Base-by-base conservation (phyloP, 2,329 filamentous ascomycete genomes). In the Scytalidium lignicola region DNA sequence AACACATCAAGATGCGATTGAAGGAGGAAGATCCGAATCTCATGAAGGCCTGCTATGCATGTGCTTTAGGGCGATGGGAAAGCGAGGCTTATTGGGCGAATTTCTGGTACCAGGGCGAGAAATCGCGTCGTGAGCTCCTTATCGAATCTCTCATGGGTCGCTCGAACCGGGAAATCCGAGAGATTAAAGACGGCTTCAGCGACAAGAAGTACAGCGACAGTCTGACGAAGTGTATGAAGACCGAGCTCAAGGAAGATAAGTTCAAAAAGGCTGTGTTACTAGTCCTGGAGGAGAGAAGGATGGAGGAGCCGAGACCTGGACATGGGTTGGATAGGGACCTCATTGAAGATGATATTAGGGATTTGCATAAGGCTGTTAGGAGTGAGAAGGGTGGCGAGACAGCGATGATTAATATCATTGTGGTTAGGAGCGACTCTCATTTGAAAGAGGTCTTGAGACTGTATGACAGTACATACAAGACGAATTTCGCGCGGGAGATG, bases 11-110 rank as follows among this genome's bases (percentile, higher is more conserved):
- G 53, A 74, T 80, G 17, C 78, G 82, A 18, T 76, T 91, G 61
- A 90, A 91, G 69, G 83, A 88, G 41, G 79, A 83, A 58, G 78
- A 86, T 47, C 76, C 83, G 3, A 84, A 82, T 58, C 84, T 97
- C 57, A 92, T 91, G 70, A 97, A 97, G 70, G 87, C 88, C 6
- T 90, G 86, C 62, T 96, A 97, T 66, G 83, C 91, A 3, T 91
- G 89, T 2, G 90, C 92, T 0, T 79, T 97, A 0, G 93, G 93
- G 9, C 79, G 80, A 46, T 97, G 90, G 85, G 93, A 96, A 70
- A 86, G 84, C 58, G 93, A 99, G 67, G 89, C 90, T 0, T 96
- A 96, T 74, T 99, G 93, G 91, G 90, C 92, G 51, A 97, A 96
- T 67, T 96, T 90, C 68, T 97, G 90, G 85, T 97, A 96, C 70